Base-by-base conservation (phyloP, 805 yeast genomes). In the Candida yuanshanica region DNA sequence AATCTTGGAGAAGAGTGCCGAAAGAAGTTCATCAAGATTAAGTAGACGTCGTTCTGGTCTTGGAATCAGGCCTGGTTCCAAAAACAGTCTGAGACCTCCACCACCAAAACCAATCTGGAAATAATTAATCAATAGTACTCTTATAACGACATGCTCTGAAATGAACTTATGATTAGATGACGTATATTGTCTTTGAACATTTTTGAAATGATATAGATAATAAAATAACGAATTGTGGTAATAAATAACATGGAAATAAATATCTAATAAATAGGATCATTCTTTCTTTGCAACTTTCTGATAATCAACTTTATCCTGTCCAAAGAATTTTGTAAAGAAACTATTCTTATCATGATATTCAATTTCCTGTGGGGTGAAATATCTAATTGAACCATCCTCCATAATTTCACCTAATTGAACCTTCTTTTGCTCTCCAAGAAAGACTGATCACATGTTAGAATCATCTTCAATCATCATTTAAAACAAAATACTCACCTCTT, bases 401-500 rank as follows among this genome's bases (percentile, higher is more conserved):
- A 53, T 44, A n/a, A 51, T 37, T 34, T 53, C 58, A 14, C 56
- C 58, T 3, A 44, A 38, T 26, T 49, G 58, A 3, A 53, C 55
- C 27, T 43, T 47, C 33, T 52, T 53, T 39, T 46, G 44, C 27
- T 53, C 50, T 7, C 54, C 58, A 1, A 45, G 38, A 2, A 43
- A 32, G 37, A 52, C 56, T 50, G 34, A n/a, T 13, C 20, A 27
- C 35, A 9, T 20, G 24, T 33, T 32, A 20, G 25, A 20, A 26
- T n/a, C 20, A 7, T 22, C 14, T 5, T 6, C 16, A 2, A 24
- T n/a, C 14, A 5, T 8, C 5, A 9, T 13, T 8, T 8, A 18
- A 21, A 16, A 20, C 5, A 9, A 7, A 13, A 4, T 32, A 46
- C 56, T 29, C 14, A 51, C 56, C 11, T 40, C 58, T 45, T 31